Conservation (phyloP, 192 early-diverging fungal genomes). For the Rhizophagus sp. region DNA sequence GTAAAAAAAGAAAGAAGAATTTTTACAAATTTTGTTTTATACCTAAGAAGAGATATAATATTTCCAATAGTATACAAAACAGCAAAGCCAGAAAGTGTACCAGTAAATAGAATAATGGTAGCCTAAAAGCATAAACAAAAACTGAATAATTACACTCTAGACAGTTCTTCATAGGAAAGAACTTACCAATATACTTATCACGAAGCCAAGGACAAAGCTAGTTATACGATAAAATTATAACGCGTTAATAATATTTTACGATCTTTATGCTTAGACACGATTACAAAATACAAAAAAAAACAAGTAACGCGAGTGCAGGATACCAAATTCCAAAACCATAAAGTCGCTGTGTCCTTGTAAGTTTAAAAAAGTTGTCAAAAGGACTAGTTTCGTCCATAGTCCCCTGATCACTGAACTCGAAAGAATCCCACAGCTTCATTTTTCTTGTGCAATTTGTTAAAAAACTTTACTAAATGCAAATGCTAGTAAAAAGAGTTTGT, state of each 20-base stretch:
- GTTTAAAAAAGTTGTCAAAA: conserved; percentile 41
- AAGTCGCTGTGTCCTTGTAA: conserved; percentile 68
- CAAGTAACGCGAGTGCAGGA: background rate
- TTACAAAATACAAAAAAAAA: background rate
- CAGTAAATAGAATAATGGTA: conserved; percentile 55
- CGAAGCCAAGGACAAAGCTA: conserved; percentile 82
- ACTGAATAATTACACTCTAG: too few relatives aligned
- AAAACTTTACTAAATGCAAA: too few relatives aligned
- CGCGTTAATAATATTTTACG: background rate
- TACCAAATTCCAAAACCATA: conserved; percentile 78
- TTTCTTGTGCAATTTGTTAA: background rate
- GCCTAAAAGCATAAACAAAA: conserved; percentile 42
- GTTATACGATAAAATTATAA: background rate
- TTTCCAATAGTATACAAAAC: conserved; percentile 92
- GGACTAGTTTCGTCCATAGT: conserved; percentile 54
- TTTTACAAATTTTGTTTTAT: conserved; percentile 4
- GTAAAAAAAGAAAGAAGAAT: conserved; percentile 14
- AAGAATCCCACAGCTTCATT: conserved; percentile 30
- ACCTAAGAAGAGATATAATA: conserved; percentile 75
- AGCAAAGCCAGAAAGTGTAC: conserved; percentile 76
- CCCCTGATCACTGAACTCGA: conserved; percentile 42
- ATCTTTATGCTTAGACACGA: background rate
- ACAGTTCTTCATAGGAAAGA: background rate
- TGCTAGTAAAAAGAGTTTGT: background rate
- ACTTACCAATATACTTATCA: conserved; percentile 75